Evolutionary conservation across 1,284 basidiomycete genomes (phyloP).

Genomic region (Tremellales sp.): DNA sequence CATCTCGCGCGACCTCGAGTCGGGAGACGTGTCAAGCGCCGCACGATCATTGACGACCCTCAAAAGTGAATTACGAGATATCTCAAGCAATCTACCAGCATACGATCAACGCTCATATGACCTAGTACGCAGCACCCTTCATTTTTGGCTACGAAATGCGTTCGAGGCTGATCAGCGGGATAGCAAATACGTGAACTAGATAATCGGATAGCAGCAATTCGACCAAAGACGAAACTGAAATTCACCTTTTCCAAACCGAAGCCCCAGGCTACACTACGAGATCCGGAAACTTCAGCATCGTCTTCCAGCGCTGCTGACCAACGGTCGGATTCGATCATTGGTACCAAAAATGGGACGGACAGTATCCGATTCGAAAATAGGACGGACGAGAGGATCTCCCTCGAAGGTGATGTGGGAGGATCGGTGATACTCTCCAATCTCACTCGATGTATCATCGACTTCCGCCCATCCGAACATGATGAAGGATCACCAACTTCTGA

Average conservation of each 20-base stretch:
- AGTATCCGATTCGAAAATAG: no score
- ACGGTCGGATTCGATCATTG: no score
- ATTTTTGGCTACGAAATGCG: no score
- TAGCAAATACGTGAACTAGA: slow-evolving; percentile 34
- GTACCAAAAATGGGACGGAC: no score
- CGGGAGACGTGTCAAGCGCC: background rate
- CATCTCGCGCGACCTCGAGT: background rate
- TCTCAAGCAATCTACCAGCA: slow-evolving; percentile 53
- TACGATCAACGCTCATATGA: slow-evolving; percentile 72
- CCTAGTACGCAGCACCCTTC: slow-evolving; percentile 56
- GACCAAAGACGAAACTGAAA: slow-evolving; percentile 53
- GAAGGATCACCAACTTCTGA: background rate
- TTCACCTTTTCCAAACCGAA: slow-evolving; percentile 67
- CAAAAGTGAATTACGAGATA: background rate
- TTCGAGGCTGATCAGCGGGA: slow-evolving; percentile 57
- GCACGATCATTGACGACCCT: background rate
- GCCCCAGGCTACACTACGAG: slow-evolving; percentile 10
- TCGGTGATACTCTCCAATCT: slow-evolving; percentile 23
- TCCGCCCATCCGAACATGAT: slow-evolving; percentile 44
- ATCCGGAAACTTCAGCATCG: background rate
- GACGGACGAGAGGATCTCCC: no score
- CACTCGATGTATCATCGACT: slow-evolving; percentile 61
- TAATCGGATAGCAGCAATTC: slow-evolving; percentile 13
- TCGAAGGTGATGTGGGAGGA: background rate
- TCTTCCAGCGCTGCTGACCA: no score